These are phyloP conservation scores for Telopea speciosissima DNA, from an alignment of 177 flowering plant genomes.

Conservation along the genomic window DNA sequence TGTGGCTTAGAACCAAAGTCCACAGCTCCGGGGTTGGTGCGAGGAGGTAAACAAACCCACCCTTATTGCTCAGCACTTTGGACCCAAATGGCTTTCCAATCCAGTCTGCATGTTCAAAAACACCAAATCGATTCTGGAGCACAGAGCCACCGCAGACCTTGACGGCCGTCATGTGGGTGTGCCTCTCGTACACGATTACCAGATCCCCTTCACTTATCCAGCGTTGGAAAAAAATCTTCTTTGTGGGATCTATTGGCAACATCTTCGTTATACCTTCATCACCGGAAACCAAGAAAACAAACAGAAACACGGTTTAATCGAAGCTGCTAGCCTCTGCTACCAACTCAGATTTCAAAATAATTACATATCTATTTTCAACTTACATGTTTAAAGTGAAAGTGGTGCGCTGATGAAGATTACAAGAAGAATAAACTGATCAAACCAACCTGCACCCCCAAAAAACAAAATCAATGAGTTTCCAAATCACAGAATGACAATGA, in stretches of 20 bases:
- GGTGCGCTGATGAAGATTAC: too few species aligned
- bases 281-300: neutral
- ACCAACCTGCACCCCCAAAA: too few species aligned
- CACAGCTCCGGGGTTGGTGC: slow-evolving; percentile 94
- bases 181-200: slow-evolving; percentile 80
- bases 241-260: slow-evolving; percentile 39
- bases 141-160: slow-evolving; percentile 56
- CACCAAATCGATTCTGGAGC: slow-evolving; percentile 80
- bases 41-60: slow-evolving; percentile 74
- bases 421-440: too few species aligned
- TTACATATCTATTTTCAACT: too few species aligned
- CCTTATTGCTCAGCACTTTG: slow-evolving; percentile 75
- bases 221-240: slow-evolving; percentile 45
- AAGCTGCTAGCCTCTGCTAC: too few species aligned
- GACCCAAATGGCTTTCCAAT: slow-evolving; percentile 84
- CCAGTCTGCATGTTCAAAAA: slow-evolving; percentile 81
- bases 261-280: slow-evolving; percentile 15
- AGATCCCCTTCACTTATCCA: slow-evolving; percentile 58
- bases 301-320: too few species aligned
- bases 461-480: too few species aligned
- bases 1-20: slow-evolving; percentile 89
- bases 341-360: too few species aligned
- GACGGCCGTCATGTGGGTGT: slow-evolving; percentile 69
- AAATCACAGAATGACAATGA: too few species aligned
- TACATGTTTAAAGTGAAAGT: too few species aligned